Base-by-base conservation (phyloP, 148 eudicot genomes). In the Gaultheria prostrata region DNA sequence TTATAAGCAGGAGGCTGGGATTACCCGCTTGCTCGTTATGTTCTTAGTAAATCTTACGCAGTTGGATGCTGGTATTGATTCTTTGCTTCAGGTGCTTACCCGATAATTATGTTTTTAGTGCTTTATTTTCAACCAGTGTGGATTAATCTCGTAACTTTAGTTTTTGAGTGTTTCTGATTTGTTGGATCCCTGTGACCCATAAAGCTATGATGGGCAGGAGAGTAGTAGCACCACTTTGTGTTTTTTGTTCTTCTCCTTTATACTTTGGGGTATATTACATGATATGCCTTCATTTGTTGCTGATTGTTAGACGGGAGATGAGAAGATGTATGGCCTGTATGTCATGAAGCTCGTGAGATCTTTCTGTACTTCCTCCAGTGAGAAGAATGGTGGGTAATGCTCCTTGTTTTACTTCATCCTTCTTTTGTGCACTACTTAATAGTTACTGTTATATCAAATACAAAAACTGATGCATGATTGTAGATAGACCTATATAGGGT, bases 301-400 rank as follows among this genome's bases (percentile, higher is more conserved):
- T 86, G 79, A 24, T 81, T 82, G 77, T 46, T 86, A 96, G 99
- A 74, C 67, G 74, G 97, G 89, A 83, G 93, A 94, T 63, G 98
- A 94, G 86, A 93, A 94, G 90, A 84, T 93, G 95, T 93, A 89
- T 51, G 98, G 99, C 67, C 88, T 94, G 33, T 87, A 93, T 88
- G 90, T 91, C n/a, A 92, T 90, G 94, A 94, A 93, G 88, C 95
- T 96, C 84, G 99, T 93, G 83, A 94, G 99, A 86, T 96, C 98
- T 79, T 96, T 96, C 81, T 94, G 97, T 84, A 84, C 97, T 82
- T 92, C 98, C 10, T 85, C 97, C 43, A 87, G 59, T 79, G 99
- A 93, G 30, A 87, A 82, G 82, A 84, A 88, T 84, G 94, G 98
- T 95, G 85, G n/a, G 81, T 83, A 33, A 77, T 48, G 46, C 48